phyloP scores from a whole-genome alignment of 345 rosid species.

The Populus simonii region DNA sequence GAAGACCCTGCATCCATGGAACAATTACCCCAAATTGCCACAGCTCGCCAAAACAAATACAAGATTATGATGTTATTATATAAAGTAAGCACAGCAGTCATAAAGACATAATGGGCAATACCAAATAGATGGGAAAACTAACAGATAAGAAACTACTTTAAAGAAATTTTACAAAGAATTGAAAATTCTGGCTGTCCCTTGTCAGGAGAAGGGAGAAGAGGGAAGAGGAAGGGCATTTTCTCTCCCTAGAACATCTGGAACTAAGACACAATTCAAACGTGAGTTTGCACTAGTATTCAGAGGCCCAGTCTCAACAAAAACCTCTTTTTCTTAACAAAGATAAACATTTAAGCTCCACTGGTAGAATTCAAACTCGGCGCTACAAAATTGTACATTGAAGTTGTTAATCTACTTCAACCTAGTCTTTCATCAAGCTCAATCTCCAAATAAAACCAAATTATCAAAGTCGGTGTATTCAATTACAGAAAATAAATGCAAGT shows the following conservation, averaged over 20 bases:
- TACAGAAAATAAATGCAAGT: not conserved
- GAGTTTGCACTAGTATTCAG: not conserved
- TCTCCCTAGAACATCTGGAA: not conserved
- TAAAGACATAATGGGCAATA: not conserved
- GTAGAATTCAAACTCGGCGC: not conserved
- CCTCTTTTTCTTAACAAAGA: not conserved
- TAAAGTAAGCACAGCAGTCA: not conserved
- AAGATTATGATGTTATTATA: not conserved
- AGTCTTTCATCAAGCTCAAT: not conserved
- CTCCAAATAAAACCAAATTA: not conserved
- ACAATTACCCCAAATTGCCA: not conserved
- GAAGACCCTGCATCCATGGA: conserved; percentile 61
- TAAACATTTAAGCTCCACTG: not conserved
- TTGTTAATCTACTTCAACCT: not conserved
- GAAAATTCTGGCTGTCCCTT: not conserved
- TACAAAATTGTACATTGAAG: not conserved
- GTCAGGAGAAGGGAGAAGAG: not conserved
- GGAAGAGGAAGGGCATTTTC: not conserved
- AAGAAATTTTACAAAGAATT: not conserved
- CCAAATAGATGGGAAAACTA: not conserved
- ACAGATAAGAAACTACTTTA: not conserved
- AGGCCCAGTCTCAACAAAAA: not conserved
- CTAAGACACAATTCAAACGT: not conserved
- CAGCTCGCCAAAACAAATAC: not conserved
- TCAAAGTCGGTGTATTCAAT: not conserved